Evolutionary conservation across 306 rosid genomes (phyloP), one percentile per base, ranked within the genome.

Genomic region (Albizia julibrissin): DNA sequence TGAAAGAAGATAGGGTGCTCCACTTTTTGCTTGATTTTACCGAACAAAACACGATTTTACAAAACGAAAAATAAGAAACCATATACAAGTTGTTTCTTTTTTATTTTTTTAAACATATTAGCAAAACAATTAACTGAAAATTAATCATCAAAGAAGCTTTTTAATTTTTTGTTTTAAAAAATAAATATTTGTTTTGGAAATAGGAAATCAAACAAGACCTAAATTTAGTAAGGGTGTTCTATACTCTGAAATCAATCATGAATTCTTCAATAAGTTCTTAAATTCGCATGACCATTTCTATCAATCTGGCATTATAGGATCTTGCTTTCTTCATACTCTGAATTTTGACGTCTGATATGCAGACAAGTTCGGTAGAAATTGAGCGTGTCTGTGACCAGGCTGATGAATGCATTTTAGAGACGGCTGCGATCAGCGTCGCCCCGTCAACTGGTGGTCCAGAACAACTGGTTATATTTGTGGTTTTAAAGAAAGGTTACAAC

Each of bases 361-460:
- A 86, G 93, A 93, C 93, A 67, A 90, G 93, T 86, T 92, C 94
- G 0, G 27, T 92, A 34, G 98, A 94, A 83, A 91, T 94, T 22
- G 97, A 94, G 83, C 91, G 91, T 0, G 88, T 89, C 3, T 91
- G 97, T 77, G 92, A 94, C 66, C 84, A 58, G 43, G 92, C 91
- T 15, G 97, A 94, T 34, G 93, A 87, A 78, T 79, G 91, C 79
- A 65, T 92, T 81, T 43, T 86, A 78, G 97, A 94, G 91, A 92
- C 93, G 0, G 97, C 97, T 22, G 94, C 97, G 29, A 50, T 92
- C 24, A 83, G 94, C 56, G 85, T 91, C 40, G 84, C 92, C 52
- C 88, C 93, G 5, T 78, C 40, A 62, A 82, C 52, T 78, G 88
- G 96, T 6, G 98, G 97, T 40, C 98, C 96, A 2, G 97, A 94